Evolutionary conservation across 371 early-diverging fungal genomes (phyloP), one percentile per base, ranked within the genome.

Genomic region (Paramicrosporidium saccamoebae): DNA sequence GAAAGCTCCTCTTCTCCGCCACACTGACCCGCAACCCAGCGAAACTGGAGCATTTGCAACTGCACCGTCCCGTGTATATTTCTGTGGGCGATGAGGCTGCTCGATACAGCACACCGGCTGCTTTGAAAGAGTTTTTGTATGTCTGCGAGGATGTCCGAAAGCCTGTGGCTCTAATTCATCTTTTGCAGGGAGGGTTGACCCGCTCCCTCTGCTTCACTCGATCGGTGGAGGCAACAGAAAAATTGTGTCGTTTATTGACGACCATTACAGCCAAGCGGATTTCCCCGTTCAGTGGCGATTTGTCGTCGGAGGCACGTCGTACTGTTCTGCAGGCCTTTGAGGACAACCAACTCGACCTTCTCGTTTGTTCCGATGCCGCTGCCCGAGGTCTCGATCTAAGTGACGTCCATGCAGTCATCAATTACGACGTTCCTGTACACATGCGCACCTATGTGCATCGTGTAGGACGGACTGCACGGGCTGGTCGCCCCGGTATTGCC

Each of bases 401-500:
- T 7, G 50, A 61, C 14, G 69, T 79, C 8, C 44, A 58, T 7
- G 41, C 48, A 1, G 88, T 96, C 5, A 60, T 96, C 31, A 82
- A 79, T 40, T 96, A 90, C 49, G 90, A 88, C 35, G 52, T 63
- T 9, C 94, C 97, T 2, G 39, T 58, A 7, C 55, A 58, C 16
- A 55, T 65, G 48, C 67, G 74, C 35, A 65, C 75, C 33, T 95
- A 94, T 37, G 66, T 90, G 16, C 97, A 96, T 37, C 64, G 97
- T 30, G 74, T 86, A n/a, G 97, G 97, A 5, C 59, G 96, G 28
- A 96, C 97, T 1, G 95, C 86, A 1, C 62, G 90, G 32, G 92
- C 86, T 2, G 90, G 88, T n/a, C 50, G 65, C 20, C 43, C 53
- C 11, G 95, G 95, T 22, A 42, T 42, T 4, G 78, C 94, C 0